phyloP scores from a whole-genome alignment of 2,329 filamentous ascomycete genomes.

The Cladosporium cucumerinum region DNA sequence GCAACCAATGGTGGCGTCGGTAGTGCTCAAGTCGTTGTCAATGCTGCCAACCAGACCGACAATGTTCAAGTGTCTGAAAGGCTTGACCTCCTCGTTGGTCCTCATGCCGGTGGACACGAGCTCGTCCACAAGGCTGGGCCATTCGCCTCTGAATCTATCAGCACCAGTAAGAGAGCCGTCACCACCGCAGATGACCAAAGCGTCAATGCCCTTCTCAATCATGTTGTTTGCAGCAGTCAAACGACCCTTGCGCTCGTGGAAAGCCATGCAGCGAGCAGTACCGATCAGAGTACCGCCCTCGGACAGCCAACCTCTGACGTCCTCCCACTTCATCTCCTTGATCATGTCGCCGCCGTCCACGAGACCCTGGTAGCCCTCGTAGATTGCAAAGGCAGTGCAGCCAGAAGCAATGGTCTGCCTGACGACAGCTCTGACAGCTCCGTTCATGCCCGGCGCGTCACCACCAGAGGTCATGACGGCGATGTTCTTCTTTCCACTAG shows the following conservation, averaged over 20 bases:
- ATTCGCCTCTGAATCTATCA: conserved; percentile 87
- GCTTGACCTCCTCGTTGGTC: conserved; percentile 65
- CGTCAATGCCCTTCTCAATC: conserved; percentile 88
- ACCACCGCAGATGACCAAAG: conserved; percentile 93
- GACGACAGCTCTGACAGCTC: conserved; percentile 82
- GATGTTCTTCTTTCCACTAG: conserved; percentile 58
- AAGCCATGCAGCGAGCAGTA: conserved; percentile 87
- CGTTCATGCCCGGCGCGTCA: conserved; percentile 94
- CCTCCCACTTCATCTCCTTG: conserved; percentile 82
- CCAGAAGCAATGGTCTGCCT: conserved; percentile 81
- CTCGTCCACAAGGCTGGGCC: conserved; percentile 83
- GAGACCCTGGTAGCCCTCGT: conserved; percentile 94
- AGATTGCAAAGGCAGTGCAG: conserved; percentile 53
- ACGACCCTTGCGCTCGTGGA: conserved; percentile 83
- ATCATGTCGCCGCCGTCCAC: conserved; percentile 88
- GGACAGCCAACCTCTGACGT: conserved; percentile 89
- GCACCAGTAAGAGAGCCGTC: conserved; percentile 95
- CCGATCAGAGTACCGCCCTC: conserved; percentile 95
- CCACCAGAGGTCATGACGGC: conserved; percentile 93
- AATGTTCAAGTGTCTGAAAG: conserved; percentile 87
- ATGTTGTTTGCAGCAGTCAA: conserved; percentile 89
- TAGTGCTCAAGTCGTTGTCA: conserved; percentile 96
- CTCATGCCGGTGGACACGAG: conserved; percentile 73
- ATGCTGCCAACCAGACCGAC: conserved; percentile 95
- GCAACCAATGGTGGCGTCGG: conserved; percentile 94